Percentiles rank a stretch among this genome's conserved stretches.
Evolutionary conservation across 106 monocot species (phyloP).

Genomic region (Agapanthus africanus): DNA sequence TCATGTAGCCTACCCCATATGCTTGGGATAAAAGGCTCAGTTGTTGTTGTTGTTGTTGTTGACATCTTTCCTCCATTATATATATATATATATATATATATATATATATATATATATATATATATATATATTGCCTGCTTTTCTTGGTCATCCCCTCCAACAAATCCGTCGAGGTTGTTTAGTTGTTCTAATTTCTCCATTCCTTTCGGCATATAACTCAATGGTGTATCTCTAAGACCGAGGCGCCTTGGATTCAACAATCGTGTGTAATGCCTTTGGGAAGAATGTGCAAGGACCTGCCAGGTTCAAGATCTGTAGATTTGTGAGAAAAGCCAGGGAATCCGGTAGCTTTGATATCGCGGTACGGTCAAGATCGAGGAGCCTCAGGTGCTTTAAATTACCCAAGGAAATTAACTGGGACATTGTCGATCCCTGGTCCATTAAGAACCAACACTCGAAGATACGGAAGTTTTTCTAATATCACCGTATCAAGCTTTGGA

Average conservation of each 20-base stretch:
- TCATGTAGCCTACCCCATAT: no score
- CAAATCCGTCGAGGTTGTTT: slow-evolving; percentile 10
- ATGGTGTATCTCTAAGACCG: neutral
- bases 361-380: slow-evolving; percentile 2
- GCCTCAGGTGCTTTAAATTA: slow-evolving; percentile 9
- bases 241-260: slow-evolving; percentile 6
- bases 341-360: slow-evolving; percentile 2
- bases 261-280: slow-evolving; percentile 4
- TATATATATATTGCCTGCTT: no score
- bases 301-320: slow-evolving; percentile 12
- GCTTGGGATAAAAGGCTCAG: no score
- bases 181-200: slow-evolving; percentile 1
- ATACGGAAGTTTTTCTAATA: neutral
- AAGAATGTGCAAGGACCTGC: neutral
- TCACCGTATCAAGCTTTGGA: no score
- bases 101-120: no score
- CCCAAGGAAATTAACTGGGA: slow-evolving; percentile 4
- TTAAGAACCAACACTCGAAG: neutral
- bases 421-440: neutral
- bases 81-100: no score
- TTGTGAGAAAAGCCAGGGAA: neutral
- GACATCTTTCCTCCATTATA: no score
- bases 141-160: neutral
- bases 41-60: no score
- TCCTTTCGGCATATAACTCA: slow-evolving; percentile 3